Conservation (phyloP, 495 filamentous ascomycete species). For the Bacidia rubella region DNA sequence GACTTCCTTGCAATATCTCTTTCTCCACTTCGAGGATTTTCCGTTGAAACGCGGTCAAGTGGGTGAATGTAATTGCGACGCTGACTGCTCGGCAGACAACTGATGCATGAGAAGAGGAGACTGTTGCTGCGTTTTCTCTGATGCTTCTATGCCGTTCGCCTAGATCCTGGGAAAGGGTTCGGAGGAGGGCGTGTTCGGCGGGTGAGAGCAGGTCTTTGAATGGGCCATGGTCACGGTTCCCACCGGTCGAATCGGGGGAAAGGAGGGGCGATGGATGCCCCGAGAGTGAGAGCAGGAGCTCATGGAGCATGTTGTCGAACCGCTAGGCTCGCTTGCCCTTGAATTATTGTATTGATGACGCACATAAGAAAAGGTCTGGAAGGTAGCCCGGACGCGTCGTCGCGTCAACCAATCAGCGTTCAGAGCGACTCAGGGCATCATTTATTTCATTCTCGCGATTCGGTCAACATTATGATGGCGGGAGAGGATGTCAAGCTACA, state of each 20-base stretch:
- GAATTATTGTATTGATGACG: not conserved
- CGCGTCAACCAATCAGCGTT: not conserved
- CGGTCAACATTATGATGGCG: not conserved
- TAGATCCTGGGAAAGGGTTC: constrained; percentile 52
- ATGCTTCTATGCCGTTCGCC: constrained; percentile 62
- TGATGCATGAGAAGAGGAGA: constrained; percentile 57
- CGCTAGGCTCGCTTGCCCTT: constrained; percentile 5
- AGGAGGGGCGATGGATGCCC: constrained; percentile 85
- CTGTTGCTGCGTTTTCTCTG: constrained; percentile 43
- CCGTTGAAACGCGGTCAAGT: constrained; percentile 66
- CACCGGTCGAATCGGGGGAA: constrained; percentile 27
- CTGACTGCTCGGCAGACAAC: constrained; percentile 82
- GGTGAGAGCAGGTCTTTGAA: constrained; percentile 49
- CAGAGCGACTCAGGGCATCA: not conserved
- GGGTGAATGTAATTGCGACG: constrained; percentile 53
- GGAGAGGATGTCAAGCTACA: not conserved
- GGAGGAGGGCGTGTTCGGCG: constrained; percentile 68
- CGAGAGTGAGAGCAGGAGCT: constrained; percentile 87
- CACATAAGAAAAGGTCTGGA: constrained; percentile 6
- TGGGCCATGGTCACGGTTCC: constrained; percentile 26
- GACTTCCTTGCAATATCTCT: constrained; percentile 56
- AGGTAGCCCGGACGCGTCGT: not conserved
- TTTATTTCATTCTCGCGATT: not conserved
- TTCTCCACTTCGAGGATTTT: constrained; percentile 77
- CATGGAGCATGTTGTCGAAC: constrained; percentile 91